Percentiles rank a stretch among this genome's conserved stretches.
Conservation (phyloP, 768 basidiomycete genomes). For the Rickenella mellea region DNA sequence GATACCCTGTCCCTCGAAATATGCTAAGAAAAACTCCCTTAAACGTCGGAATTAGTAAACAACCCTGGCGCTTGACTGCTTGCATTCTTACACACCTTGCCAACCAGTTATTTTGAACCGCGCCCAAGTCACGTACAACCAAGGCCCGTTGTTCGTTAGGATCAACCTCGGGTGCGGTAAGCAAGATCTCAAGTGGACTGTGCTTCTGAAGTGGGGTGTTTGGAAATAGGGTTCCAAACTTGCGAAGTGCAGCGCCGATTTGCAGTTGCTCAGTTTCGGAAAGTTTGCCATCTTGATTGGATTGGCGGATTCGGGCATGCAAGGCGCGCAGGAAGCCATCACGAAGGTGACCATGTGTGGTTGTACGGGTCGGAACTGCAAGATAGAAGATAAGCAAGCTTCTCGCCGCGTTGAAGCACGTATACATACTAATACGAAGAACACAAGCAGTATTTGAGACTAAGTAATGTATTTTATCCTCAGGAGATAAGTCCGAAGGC, state of each 20-base stretch:
- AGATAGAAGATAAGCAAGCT: slow-evolving; percentile 1
- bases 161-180: slow-evolving; percentile 42
- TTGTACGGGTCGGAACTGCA: slow-evolving; percentile 71
- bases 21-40: slow-evolving; percentile 58
- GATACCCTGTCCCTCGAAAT: slow-evolving; percentile 61
- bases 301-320: slow-evolving; percentile 45
- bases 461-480: slow-evolving; percentile 65
- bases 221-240: slow-evolving; percentile 71
- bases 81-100: slow-evolving; percentile 27
- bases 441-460: slow-evolving; percentile 60
- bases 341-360: slow-evolving; percentile 69
- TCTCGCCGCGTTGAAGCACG: not conserved
- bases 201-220: slow-evolving; percentile 59
- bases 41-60: not conserved
- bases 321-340: slow-evolving; percentile 78
- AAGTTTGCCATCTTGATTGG: slow-evolving; percentile 40
- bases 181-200: slow-evolving; percentile 57
- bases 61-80: not conserved
- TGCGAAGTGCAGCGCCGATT: slow-evolving; percentile 54
- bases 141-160: slow-evolving; percentile 41
- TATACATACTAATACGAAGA: slow-evolving; percentile 56
- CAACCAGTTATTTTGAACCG: slow-evolving; percentile 66
- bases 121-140: slow-evolving; percentile 64
- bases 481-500: slow-evolving; percentile 41
- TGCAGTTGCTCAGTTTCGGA: slow-evolving; percentile 49